Evolutionary conservation across 176 grass and related monocot genomes (phyloP).

Genomic region (Alloteropsis semialata): DNA sequence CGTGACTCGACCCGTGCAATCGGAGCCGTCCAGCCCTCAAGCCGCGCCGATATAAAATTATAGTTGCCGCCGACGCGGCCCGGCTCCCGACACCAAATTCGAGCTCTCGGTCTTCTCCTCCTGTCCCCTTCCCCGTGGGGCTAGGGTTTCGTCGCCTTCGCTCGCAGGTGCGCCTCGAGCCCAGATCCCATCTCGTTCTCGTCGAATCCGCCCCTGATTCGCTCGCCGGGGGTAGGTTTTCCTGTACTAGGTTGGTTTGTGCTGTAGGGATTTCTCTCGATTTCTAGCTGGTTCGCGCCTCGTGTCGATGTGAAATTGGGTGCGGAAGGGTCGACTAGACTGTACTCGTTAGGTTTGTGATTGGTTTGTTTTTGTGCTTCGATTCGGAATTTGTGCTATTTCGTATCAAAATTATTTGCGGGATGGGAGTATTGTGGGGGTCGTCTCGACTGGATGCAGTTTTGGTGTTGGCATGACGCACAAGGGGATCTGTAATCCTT

Average conservation of each 20-base stretch:
- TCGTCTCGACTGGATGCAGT: not conserved
- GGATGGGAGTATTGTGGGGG: not conserved
- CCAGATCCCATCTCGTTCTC: not conserved
- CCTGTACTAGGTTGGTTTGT: no score
- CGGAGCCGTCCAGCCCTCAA: not conserved
- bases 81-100: not conserved
- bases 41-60: not conserved
- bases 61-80: not conserved
- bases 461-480: not conserved
- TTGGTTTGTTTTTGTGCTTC: not conserved
- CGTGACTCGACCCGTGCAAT: not conserved
- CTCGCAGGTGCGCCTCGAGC: not conserved
- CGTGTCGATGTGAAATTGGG: not conserved
- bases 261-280: not conserved
- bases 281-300: not conserved
- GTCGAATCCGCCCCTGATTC: not conserved
- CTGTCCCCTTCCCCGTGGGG: not conserved
- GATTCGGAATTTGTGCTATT: not conserved
- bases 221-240: not conserved
- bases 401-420: not conserved
- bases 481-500: not conserved
- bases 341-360: not conserved
- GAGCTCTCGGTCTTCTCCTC: no score
- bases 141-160: conserved; percentile 33
- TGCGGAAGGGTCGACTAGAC: not conserved